Base-by-base conservation (phyloP, 345 rosid genomes). In the Linum trigynum region DNA sequence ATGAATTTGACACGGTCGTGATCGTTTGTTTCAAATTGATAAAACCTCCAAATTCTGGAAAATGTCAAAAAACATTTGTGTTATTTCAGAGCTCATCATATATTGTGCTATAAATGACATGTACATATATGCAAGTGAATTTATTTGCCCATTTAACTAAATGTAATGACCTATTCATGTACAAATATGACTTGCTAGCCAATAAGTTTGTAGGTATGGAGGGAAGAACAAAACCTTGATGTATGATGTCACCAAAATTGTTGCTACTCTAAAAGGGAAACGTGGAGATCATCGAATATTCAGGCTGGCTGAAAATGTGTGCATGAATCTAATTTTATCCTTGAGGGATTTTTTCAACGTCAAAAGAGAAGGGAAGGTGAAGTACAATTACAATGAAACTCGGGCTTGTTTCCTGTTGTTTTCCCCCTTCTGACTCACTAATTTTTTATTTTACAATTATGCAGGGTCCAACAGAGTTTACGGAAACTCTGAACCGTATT, bases 401-500 rank as follows among this genome's bases (percentile, higher is more conserved):
- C 36, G 32, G 62, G 39, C 23, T 53, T 53, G 57, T 39, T 80
- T 14, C 23, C 64, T 17, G 70, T 7, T 35, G 67, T 51, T 42
- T 67, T 14, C 36, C 67, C 42, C 43, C 66, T 63, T 66, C 53
- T 76, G 42, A 65, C 61, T 58, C 66, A 53, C 62, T 66, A 59
- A 63, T 59, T 40, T 61, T 57, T 39, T 39, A 65, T 10, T 65
- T 66, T 65, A 36, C 70, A 36, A 74, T 68, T 75, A 74, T 80
- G 74, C 83, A 90, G 97, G 97, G 99, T 48, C 95, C 99, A 45
- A 91, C 89, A 64, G 99, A 94, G 67, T 94, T 94, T 84, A 94
- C 99, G 37, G 97, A 94, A 80, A 90, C 99, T 62, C 71, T 94
- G 77, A 94, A 94, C 70, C 87, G 99, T 65, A 71, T 87, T 72